Evolutionary conservation across 2,329 filamentous ascomycete genomes (phyloP).

Genomic region (Monilinia fructigena): DNA sequence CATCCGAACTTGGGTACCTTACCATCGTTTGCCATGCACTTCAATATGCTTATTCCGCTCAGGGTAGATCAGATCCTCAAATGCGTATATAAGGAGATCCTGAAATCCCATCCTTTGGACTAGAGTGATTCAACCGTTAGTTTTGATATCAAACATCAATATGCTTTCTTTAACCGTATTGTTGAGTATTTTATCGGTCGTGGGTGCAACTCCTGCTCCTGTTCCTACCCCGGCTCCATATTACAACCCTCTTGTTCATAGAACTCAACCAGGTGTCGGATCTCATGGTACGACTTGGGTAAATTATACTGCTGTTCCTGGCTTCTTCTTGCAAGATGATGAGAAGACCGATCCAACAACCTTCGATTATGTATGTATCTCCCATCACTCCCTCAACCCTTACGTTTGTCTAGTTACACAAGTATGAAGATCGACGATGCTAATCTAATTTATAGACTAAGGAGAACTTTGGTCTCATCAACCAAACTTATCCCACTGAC

Average conservation of each 20-base stretch:
- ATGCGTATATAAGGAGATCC: no score
- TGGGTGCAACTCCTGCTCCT: no score
- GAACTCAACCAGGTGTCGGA: neutral
- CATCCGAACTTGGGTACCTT: conserved; percentile 10
- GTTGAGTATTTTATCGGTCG: no score
- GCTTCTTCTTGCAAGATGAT: conserved; percentile 65
- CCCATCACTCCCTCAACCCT: neutral
- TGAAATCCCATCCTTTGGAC: no score
- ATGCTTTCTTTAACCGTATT: no score
- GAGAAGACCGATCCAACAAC: conserved; percentile 51
- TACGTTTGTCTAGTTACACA: neutral
- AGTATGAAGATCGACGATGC: neutral
- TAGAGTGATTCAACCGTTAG: no score
- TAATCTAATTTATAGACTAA: conserved; percentile 49
- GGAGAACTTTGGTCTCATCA: conserved; percentile 64
- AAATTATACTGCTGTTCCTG: conserved; percentile 59
- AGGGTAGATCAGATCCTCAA: no score
- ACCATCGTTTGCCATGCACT: no score
- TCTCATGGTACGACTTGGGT: conserved; percentile 40
- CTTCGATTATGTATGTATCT: conserved; percentile 61
- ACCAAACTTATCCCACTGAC: conserved; percentile 60
- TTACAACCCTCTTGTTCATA: no score
- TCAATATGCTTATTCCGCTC: no score
- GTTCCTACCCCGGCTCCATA: no score
- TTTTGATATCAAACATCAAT: no score